Conservation (phyloP, 768 basidiomycete genomes). For the Lepiota brunneoincarnata region DNA sequence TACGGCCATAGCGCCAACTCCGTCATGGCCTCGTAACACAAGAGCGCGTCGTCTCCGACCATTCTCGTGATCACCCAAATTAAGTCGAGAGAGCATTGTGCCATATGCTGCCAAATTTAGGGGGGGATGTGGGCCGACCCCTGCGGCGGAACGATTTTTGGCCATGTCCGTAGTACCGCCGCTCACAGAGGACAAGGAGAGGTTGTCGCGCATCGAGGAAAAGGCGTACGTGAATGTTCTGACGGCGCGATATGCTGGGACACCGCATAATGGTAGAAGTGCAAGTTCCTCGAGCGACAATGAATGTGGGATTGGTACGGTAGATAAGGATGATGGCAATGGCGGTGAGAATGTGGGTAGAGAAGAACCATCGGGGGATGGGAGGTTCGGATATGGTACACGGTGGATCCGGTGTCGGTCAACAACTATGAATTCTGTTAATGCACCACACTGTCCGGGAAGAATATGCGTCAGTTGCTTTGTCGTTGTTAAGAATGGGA, state of each 20-base stretch:
- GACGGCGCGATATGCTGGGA: constrained; percentile 81
- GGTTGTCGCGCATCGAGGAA: constrained; percentile 21
- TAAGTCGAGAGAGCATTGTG: constrained; percentile 7
- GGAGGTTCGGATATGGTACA: constrained; percentile 57
- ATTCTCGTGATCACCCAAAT: constrained; percentile 19
- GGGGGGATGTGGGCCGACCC: neutral
- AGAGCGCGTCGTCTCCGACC: constrained; percentile 39
- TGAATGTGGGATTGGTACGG: constrained; percentile 14
- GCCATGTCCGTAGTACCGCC: constrained; percentile 5
- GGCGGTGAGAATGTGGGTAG: constrained; percentile 8
- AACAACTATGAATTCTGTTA: constrained; percentile 85
- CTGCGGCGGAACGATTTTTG: neutral
- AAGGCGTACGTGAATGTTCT: constrained; percentile 60
- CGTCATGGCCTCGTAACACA: constrained; percentile 73
- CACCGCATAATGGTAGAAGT: constrained; percentile 72
- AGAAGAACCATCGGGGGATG: neutral
- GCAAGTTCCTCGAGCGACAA: constrained; percentile 71
- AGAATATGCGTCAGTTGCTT: neutral
- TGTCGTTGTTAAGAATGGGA: neutral
- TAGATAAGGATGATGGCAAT: constrained; percentile 22
- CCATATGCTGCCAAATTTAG: constrained; percentile 8
- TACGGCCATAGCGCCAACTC: constrained; percentile 70
- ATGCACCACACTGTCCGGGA: constrained; percentile 67
- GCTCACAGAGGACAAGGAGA: neutral
- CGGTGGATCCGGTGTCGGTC: constrained; percentile 78